phyloP scores from a whole-genome alignment of 140 eudicot genomes.

The Oenanthe javanica region DNA sequence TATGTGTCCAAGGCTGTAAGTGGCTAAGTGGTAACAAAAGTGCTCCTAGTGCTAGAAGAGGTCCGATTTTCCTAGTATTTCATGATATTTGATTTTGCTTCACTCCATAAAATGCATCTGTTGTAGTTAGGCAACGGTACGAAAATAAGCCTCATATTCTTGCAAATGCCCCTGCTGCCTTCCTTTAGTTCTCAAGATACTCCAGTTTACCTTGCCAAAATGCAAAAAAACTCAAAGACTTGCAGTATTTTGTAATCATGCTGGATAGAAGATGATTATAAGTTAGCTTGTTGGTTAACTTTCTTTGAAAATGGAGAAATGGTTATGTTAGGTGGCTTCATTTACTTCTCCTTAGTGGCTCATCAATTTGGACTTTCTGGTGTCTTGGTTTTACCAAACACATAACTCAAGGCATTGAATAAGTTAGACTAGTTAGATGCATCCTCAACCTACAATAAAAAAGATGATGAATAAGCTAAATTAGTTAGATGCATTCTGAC shows the following conservation, averaged over 20 bases:
- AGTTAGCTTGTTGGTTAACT: background rate
- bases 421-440: background rate
- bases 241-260: background rate
- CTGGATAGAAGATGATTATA: background rate
- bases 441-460: background rate
- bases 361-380: background rate
- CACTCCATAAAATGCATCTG: background rate
- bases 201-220: background rate
- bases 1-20: too few species aligned
- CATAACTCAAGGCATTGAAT: background rate
- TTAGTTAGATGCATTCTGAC: background rate
- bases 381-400: background rate
- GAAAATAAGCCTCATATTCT: too few species aligned
- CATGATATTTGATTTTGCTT: background rate
- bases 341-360: background rate
- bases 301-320: background rate
- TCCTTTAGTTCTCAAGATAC: background rate
- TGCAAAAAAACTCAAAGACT: too few species aligned
- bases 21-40: background rate
- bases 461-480: background rate
- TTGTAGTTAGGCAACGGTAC: too few species aligned
- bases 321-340: background rate
- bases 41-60: background rate
- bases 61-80: background rate
- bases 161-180: background rate